Percentiles rank a stretch among this genome's conserved stretches.
Evolutionary conservation across 2,329 filamentous ascomycete species (phyloP).

Genomic region (Lachnellula cervina): DNA sequence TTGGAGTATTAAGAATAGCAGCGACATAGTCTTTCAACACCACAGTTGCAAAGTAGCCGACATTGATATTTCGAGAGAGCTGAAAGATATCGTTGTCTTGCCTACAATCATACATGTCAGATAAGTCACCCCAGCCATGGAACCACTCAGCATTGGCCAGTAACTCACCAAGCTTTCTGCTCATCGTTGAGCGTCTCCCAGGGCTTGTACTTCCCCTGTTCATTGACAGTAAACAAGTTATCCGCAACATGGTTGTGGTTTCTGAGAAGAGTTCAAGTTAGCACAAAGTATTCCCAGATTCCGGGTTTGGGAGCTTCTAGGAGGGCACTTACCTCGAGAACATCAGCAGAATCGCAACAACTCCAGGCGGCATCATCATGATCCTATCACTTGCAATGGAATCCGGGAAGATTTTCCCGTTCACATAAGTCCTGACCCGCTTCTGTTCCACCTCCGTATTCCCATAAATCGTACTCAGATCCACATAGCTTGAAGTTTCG

Average conservation of each 20-base stretch:
- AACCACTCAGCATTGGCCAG: background rate
- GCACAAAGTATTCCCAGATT: background rate
- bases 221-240: conserved; percentile 38
- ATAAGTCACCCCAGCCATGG: background rate
- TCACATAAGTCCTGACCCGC: conserved; percentile 39
- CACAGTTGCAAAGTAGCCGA: conserved; percentile 42
- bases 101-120: conserved; percentile 23
- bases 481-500: conserved; percentile 44
- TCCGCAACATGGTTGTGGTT: conserved; percentile 42
- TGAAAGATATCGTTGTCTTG: conserved; percentile 47
- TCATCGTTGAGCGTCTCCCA: conserved; percentile 36
- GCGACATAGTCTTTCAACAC: conserved; percentile 42
- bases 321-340: conserved; percentile 31
- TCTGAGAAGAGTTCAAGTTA: conserved; percentile 15
- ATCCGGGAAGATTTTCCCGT: conserved; percentile 40
- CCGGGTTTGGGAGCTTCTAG: background rate
- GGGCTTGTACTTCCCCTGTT: conserved; percentile 38
- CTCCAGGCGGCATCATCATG: conserved; percentile 44
- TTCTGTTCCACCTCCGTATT: conserved; percentile 40
- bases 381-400: conserved; percentile 41
- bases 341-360: conserved; percentile 38
- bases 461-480: conserved; percentile 42
- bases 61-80: conserved; percentile 41
- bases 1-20: conserved; percentile 17
- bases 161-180: conserved; percentile 35